Evolutionary conservation across 352 stramenopile species (phyloP).

Genomic region (Halophytophthora polymorphica): DNA sequence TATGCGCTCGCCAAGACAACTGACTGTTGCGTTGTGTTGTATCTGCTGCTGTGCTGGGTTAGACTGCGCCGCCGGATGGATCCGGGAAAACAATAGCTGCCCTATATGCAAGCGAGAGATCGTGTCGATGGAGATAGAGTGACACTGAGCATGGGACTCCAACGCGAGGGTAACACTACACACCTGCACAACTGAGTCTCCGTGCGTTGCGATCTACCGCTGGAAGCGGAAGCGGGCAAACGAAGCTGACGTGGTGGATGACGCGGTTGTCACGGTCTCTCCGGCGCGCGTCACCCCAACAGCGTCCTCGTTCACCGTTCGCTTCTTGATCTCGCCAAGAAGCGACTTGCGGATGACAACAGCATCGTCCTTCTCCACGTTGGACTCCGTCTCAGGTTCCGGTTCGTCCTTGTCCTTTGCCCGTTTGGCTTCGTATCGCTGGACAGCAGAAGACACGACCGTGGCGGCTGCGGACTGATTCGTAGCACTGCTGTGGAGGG

Average conservation of each 20-base stretch:
- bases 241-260: slow-evolving; percentile 11
- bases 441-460: neutral
- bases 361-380: slow-evolving; percentile 1
- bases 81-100: slow-evolving; percentile 79
- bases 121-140: slow-evolving; percentile 2
- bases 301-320: neutral
- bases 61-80: slow-evolving; percentile 71
- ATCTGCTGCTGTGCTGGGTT: neutral
- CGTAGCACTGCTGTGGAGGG: slow-evolving; percentile 9
- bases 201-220: slow-evolving; percentile 7
- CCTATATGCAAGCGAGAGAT: slow-evolving; percentile 75
- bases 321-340: neutral
- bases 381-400: slow-evolving; percentile 4
- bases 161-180: slow-evolving; percentile 3
- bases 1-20: neutral
- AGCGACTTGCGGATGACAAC: neutral
- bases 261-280: neutral
- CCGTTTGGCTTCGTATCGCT: slow-evolving; percentile 9
- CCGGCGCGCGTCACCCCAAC: neutral
- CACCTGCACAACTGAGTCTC: slow-evolving; percentile 3
- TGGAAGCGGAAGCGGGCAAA: slow-evolving; percentile 36
- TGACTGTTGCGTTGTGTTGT: slow-evolving; percentile 2
- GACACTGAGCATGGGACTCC: neutral
- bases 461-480: neutral
- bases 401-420: slow-evolving; percentile 3